Base-by-base conservation (phyloP, 352 stramenopile species). In the Peronospora destructor region DNA sequence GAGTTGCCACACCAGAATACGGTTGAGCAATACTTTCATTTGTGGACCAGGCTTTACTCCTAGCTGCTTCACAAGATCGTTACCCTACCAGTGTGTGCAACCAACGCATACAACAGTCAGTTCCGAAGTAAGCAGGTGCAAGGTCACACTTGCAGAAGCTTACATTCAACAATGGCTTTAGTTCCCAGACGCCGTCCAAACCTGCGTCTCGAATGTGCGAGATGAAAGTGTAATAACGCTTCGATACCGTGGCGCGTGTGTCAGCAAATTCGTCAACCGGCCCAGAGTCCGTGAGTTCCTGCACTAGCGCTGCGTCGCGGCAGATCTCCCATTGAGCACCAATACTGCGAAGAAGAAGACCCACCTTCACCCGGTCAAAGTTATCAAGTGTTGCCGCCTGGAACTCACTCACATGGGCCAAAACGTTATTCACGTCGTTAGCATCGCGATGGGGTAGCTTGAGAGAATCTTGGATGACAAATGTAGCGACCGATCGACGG, bases 131-230 rank as follows among this genome's bases (percentile, higher is more conserved):
- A 43, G 7, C 6, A 35, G 12, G 10, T 11, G 13, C 13, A 34
- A 42, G n/a, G 9, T 41, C 6, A 28, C 3, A 42, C 2, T 45
- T 34, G 19, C 39, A 28, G 16, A 7, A 8, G 56, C 69, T 46
- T 62, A 89, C 78, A 65, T 86, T 86, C 1, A 90, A 61, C 29
- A 90, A 45, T 13, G 79, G 73, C 54, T 83, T 84, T 26, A 86
- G 53, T 17, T 83, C 52, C 76, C 76, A 90, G 8, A 86, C 72
- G 0, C 50, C 56, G 5, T 63, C 41, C 0, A 90, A 61, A 17
- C 53, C 67, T 14, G 59, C 39, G 1, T 56, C 52, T 0, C 19
- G 39, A 37, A 86, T 49, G 3, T 64, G 44, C 3, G 48, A 34
- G 16, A 54, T 51, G 26, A 90, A 79, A 14, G 37, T 40, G 2